Evolutionary conservation across 169 alveolate species (phyloP), one percentile per base, ranked within the genome.

Genomic region (Theileria equi): DNA sequence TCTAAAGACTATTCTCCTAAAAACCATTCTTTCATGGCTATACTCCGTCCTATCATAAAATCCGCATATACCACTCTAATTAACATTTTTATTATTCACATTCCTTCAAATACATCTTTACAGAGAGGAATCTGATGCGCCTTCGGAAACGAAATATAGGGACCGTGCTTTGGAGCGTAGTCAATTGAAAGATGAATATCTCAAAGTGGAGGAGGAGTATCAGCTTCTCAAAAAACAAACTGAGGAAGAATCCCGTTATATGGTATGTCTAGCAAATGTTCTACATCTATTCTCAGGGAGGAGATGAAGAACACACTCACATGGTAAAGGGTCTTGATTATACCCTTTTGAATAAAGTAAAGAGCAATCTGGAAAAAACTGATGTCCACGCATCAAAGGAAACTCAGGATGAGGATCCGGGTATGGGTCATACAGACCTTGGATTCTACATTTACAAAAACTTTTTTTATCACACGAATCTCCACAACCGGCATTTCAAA

Each of bases 271-370:
- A 3, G 0, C 1, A 3, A 21, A 5, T 28, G 7, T 13, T 13
- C 13, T 38, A 45, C 21, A 45, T 7, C 21, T 21, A 25, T 11
- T 23, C 13, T 57, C 45, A 85, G 92, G 92, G 92, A 17, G 92
- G 89, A 25, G 89, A 85, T 54, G 84, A 60, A 10, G 92, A 85
- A 26, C 88, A 74, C 40, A 85, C 92, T 0, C 89, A 85, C 52
- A 69, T 81, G 36, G 92, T 85, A 17, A 85, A 85, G 73, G 92
- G 92, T 7, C 80, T 85, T 76, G 92, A 85, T 57, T 85, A 76
- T 36, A 52, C 65, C 35, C 69, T 85, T 19, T 78, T 85, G 64
- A 80, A 85, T 49, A 80, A 85, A 66, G 85, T 85, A 11, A 59
- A 88, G 36, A 81, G 68, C 35, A 77, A 72, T 34, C 69, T 84